A percentile compares a stretch with the other conserved stretches of the same genome.
phyloP scores from a whole-genome alignment of 108 stramenopile species.

The Nannochloropsis salina region DNA sequence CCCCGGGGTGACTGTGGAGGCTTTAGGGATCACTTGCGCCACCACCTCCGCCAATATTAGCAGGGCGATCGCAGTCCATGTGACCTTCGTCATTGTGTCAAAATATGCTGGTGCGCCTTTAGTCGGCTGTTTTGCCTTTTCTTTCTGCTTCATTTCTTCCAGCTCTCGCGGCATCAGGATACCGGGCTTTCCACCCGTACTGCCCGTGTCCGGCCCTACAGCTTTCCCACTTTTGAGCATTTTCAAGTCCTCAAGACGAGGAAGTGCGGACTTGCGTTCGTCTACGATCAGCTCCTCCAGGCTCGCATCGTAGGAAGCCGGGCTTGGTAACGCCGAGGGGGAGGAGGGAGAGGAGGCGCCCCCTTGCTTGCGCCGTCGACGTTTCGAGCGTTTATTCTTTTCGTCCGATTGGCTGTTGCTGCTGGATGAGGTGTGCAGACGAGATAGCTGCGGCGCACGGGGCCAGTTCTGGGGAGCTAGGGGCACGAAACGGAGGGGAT shows the following conservation, averaged over 20 bases:
- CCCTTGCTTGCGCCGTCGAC: constrained; percentile 4
- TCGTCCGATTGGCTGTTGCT: neutral
- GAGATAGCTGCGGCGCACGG: neutral
- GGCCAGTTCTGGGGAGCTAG: neutral
- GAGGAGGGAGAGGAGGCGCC: neutral
- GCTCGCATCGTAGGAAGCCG: neutral
- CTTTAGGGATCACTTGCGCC: neutral
- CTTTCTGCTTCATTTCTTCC: constrained; percentile 15
- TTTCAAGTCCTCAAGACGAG: constrained; percentile 12
- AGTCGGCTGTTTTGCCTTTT: neutral
- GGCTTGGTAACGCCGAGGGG: neutral
- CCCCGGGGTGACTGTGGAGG: neutral
- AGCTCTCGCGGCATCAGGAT: constrained; percentile 13
- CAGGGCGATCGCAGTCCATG: neutral
- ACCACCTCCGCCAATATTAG: neutral
- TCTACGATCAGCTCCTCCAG: constrained; percentile 12
- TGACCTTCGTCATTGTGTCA: constrained; percentile 12
- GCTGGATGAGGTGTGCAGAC: neutral
- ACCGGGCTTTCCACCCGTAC: neutral
- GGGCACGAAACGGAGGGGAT: neutral
- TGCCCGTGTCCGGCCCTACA: neutral
- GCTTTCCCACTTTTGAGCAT: neutral
- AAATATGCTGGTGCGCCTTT: neutral
- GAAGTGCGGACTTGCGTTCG: neutral
- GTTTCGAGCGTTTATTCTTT: neutral